Percentiles rank a stretch among this genome's conserved stretches.
Conservation (phyloP, 495 filamentous ascomycete genomes). For the Umbilicaria muhlenbergii region DNA sequence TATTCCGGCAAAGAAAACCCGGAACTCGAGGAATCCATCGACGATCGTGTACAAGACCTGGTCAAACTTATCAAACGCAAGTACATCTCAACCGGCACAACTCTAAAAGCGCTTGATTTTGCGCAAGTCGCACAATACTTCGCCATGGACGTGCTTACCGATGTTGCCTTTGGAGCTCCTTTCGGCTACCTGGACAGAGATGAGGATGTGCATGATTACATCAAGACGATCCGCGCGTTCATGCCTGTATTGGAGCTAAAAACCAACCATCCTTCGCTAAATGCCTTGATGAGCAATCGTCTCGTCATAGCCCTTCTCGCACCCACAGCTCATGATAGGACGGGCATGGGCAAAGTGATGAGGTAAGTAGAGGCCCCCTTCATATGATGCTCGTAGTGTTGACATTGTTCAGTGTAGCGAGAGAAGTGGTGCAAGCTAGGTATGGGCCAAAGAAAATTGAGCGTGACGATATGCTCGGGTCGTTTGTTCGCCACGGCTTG, state of each 20-base stretch:
- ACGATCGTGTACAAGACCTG: slow-evolving; percentile 16
- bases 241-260: no score
- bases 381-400: neutral
- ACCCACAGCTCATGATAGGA: slow-evolving; percentile 18
- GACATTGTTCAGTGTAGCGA: no score
- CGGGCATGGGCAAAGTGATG: slow-evolving; percentile 20
- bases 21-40: slow-evolving; percentile 18
- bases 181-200: slow-evolving; percentile 29
- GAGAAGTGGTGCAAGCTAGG: no score
- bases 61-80: slow-evolving; percentile 16
- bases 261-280: no score
- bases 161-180: slow-evolving; percentile 25
- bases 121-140: slow-evolving; percentile 24
- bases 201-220: slow-evolving; percentile 31
- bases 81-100: slow-evolving; percentile 15
- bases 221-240: slow-evolving; percentile 12
- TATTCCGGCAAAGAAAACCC: slow-evolving; percentile 28
- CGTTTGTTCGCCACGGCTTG: slow-evolving; percentile 24
- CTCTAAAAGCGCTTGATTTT: slow-evolving; percentile 23
- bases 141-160: slow-evolving; percentile 29
- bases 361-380: neutral
- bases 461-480: slow-evolving; percentile 20
- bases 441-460: no score
- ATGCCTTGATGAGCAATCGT: no score
- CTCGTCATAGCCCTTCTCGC: slow-evolving; percentile 1